Evolutionary conservation across 345 rosid genomes (phyloP), one percentile per base, ranked within the genome.

Genomic region (Lepidium africanum): DNA sequence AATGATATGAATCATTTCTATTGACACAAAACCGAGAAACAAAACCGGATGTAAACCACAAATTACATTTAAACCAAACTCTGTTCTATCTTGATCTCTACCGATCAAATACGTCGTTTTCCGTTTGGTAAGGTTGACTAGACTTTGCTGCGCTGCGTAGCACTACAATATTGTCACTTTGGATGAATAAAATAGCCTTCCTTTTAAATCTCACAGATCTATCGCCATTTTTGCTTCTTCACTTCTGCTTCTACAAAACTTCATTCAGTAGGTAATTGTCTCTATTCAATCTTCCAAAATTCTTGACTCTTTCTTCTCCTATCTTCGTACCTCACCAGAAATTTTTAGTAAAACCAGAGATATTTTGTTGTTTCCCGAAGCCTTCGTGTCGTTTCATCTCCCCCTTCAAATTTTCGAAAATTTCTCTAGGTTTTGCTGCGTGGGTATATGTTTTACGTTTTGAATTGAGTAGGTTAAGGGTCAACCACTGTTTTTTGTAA

Each of bases 201-300:
- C 50, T 63, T 63, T 63, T 37, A 23, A 55, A 63, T 72, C 70
- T 63, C 76, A 54, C 68, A 70, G 68, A 70, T 70, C 61, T 65
- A 27, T 45, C 41, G 33, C 51, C 66, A 56, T 59, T 69, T 7
- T 48, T 38, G 40, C 65, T 58, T 15, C 65, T 48, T 38, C 25
- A 3, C 38, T 72, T 8, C 35, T n/a, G 36, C 76, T 21, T 49
- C 77, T 36, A 4, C 39, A 37, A 54, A 30, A 46, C 70, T 50
- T 39, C 46, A 30, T 65, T 59, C 13, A 59, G 12, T 35, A 73
- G 57, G 77, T 74, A 23, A 68, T 30, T 30, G 6, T 17, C 19
- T 57, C 60, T 49, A 9, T 17, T 10, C 11, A 63, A 10, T 21
- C 58, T 43, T 11, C 35, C n/a, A 58, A 27, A 10, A 13, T 65